A percentile compares a stretch with the other conserved stretches of the same genome.
These are phyloP conservation scores for Noccaea caerulescens DNA, from an alignment of 345 rosid genomes.

Conservation along the genomic window DNA sequence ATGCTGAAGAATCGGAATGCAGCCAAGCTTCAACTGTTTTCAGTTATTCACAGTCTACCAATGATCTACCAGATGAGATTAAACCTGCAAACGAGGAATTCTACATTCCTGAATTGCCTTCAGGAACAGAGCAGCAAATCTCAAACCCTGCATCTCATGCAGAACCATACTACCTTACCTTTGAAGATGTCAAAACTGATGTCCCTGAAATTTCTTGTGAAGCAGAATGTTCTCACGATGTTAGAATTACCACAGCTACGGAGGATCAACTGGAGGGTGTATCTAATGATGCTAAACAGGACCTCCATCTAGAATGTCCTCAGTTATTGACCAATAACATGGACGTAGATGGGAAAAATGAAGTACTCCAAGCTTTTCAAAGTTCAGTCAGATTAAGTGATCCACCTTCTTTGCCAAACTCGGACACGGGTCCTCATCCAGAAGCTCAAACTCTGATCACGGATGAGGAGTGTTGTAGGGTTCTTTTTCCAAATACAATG, in stretches of 20 bases:
- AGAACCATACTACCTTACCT: conserved; percentile 58
- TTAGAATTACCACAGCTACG: conserved; percentile 44
- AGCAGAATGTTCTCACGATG: conserved; percentile 50
- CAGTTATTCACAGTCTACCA: conserved; percentile 68
- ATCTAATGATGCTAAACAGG: conserved; percentile 55
- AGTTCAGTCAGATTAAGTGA: conserved; percentile 48
- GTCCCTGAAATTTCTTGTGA: conserved; percentile 66
- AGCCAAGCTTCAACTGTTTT: conserved; percentile 71
- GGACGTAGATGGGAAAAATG: conserved; percentile 51
- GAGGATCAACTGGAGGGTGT: conserved; percentile 59
- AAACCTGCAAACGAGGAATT: conserved; percentile 54
- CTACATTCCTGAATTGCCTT: conserved; percentile 53
- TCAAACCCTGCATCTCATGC: conserved; percentile 64
- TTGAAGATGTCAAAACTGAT: conserved; percentile 55
- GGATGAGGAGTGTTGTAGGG: conserved; percentile 88
- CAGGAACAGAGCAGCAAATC: conserved; percentile 56
- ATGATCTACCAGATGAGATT: conserved; percentile 53
- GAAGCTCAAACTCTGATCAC: conserved; percentile 64
- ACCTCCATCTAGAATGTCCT: conserved; percentile 53
- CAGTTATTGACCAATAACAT: conserved; percentile 51
- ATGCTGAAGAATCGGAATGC: conserved; percentile 86
- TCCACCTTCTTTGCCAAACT: conserved; percentile 54
- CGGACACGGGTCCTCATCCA: conserved; percentile 46
- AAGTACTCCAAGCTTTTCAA: conserved; percentile 52
- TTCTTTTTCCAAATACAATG: conserved; percentile 67